Conservation (phyloP, 1,284 basidiomycete genomes). For the Pseudozyma tsukubaensis region DNA sequence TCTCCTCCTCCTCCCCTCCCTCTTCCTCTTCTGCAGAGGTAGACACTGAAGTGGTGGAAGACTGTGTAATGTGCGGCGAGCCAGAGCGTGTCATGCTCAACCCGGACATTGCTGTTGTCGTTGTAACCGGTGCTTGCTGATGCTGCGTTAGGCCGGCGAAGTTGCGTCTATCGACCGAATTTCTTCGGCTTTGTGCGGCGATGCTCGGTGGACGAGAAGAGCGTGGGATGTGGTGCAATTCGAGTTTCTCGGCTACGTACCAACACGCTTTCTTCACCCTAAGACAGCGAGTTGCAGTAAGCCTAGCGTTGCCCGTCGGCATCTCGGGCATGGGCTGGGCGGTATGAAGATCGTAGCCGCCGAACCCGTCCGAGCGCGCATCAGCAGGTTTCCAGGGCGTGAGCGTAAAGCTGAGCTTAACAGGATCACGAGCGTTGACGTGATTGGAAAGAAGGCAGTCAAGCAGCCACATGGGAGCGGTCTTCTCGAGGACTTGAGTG, state of each 20-base stretch:
- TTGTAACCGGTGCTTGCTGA: too few relatives aligned
- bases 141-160: too few relatives aligned
- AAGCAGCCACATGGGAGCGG: slow-evolving; percentile 86
- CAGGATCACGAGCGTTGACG: slow-evolving; percentile 31
- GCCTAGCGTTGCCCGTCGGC: slow-evolving; percentile 78
- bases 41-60: not conserved
- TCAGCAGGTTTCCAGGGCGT: slow-evolving; percentile 74
- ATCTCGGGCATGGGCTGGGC: slow-evolving; percentile 37
- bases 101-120: too few relatives aligned
- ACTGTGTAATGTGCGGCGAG: slow-evolving; percentile 3
- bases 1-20: not conserved
- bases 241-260: slow-evolving; percentile 91
- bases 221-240: slow-evolving; percentile 70
- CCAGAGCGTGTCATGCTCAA: slow-evolving; percentile 37
- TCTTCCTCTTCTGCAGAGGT: not conserved
- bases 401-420: slow-evolving; percentile 79
- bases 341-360: slow-evolving; percentile 28
- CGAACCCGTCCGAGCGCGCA: slow-evolving; percentile 33
- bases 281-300: slow-evolving; percentile 87
- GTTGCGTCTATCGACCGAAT: too few relatives aligned
- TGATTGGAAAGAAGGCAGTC: slow-evolving; percentile 79
- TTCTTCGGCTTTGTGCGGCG: too few relatives aligned
- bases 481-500: slow-evolving; percentile 78
- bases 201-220: too few relatives aligned
- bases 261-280: slow-evolving; percentile 83